These are phyloP conservation scores for Scutellaria minor DNA, from an alignment of 257 asterid species.

Conservation along the genomic window DNA sequence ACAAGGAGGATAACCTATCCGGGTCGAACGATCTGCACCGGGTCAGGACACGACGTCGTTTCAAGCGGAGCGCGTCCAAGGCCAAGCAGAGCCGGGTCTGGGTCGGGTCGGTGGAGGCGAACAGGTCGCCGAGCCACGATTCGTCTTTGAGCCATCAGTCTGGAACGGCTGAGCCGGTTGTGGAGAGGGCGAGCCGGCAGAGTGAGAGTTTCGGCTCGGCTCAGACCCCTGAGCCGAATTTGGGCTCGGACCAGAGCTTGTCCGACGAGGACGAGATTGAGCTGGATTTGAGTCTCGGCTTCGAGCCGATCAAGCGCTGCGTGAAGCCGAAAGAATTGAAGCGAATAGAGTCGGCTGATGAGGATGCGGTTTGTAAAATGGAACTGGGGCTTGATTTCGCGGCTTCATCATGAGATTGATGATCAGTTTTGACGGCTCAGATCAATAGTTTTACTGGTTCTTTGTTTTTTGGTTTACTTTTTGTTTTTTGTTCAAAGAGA, in stretches of 20 bases:
- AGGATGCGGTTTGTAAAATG: conserved; percentile 48
- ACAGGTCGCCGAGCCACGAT: conserved; percentile 69
- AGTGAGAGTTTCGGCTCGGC: conserved; percentile 47
- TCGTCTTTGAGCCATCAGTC: conserved; percentile 82
- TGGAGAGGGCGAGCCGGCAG: conserved; percentile 37
- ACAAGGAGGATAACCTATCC: conserved; percentile 46
- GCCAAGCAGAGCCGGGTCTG: conserved; percentile 36
- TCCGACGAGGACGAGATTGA: conserved; percentile 45
- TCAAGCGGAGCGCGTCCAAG: conserved; percentile 59
- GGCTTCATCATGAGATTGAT: conserved; percentile 26
- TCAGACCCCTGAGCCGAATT: conserved; percentile 38
- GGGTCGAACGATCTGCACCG: conserved; percentile 56
- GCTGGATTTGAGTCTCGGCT: conserved; percentile 74
- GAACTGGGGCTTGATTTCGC: conserved; percentile 59
- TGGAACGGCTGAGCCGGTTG: conserved; percentile 40
- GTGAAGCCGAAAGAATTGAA: conserved; percentile 39
- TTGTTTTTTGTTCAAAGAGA: background rate
- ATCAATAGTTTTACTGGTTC: conserved; percentile 25
- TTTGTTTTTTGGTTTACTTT: background rate
- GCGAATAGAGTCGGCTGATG: conserved; percentile 30
- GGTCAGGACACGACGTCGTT: conserved; percentile 61
- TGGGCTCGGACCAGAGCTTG: conserved; percentile 6
- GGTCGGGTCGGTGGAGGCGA: conserved; percentile 37
- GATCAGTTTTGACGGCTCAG: conserved; percentile 53
- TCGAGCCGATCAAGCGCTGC: conserved; percentile 46